These are phyloP conservation scores for Alternaria triticina DNA, from an alignment of 2,329 filamentous ascomycete species.

Conservation along the genomic window DNA sequence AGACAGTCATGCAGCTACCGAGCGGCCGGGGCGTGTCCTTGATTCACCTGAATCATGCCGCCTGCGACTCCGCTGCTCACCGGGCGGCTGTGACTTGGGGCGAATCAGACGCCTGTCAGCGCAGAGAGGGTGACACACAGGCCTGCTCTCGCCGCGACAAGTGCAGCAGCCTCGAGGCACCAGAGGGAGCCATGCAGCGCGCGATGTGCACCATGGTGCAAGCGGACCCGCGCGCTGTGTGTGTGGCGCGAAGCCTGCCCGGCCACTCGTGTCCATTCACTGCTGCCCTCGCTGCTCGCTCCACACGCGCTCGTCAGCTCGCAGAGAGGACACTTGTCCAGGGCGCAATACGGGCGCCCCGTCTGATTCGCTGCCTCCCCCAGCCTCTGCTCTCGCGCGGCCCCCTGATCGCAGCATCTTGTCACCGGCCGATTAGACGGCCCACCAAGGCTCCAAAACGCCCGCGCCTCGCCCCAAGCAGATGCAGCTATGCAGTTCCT, in stretches of 20 bases:
- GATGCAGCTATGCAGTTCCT: slow-evolving; percentile 23
- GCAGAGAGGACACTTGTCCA: slow-evolving; percentile 26
- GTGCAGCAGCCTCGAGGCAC: slow-evolving; percentile 38
- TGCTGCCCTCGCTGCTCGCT: slow-evolving; percentile 10
- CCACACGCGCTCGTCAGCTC: slow-evolving; percentile 31
- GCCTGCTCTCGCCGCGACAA: slow-evolving; percentile 36
- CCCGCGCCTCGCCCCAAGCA: slow-evolving; percentile 36
- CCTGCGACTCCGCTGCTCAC: slow-evolving; percentile 26
- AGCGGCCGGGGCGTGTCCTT: slow-evolving; percentile 28
- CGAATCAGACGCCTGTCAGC: slow-evolving; percentile 29
- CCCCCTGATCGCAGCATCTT: slow-evolving; percentile 16
- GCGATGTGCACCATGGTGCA: background rate
- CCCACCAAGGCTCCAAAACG: slow-evolving; percentile 21
- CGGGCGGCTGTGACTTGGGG: slow-evolving; percentile 28
- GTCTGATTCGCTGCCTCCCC: slow-evolving; percentile 1
- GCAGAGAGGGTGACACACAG: slow-evolving; percentile 31
- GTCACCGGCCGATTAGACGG: slow-evolving; percentile 15
- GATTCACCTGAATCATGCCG: slow-evolving; percentile 35
- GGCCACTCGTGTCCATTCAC: slow-evolving; percentile 14
- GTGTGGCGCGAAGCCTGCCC: slow-evolving; percentile 21
- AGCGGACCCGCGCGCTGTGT: slow-evolving; percentile 12
- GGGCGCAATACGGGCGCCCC: slow-evolving; percentile 4
- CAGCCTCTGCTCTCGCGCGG: slow-evolving; percentile 2
- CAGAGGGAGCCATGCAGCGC: slow-evolving; percentile 1
- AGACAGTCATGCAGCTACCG: slow-evolving; percentile 29